These are phyloP conservation scores for Brassica cretica DNA, from an alignment of 345 rosid genomes.

Conservation along the genomic window DNA sequence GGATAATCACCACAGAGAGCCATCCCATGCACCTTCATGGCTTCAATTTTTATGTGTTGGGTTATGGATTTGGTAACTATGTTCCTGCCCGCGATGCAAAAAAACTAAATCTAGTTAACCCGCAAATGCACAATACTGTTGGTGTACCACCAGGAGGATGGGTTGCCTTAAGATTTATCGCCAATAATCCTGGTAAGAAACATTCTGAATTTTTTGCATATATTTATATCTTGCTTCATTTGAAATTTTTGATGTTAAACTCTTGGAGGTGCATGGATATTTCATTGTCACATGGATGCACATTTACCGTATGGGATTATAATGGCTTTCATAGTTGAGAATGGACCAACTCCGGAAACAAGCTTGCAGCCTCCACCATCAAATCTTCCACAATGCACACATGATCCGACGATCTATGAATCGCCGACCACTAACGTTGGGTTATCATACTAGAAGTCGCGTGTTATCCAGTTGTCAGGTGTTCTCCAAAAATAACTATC, in stretches of 20 bases:
- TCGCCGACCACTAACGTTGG: constrained; percentile 13
- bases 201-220: not conserved
- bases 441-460: constrained; percentile 13
- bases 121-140: constrained; percentile 64
- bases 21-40: constrained; percentile 94
- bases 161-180: constrained; percentile 70
- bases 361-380: constrained; percentile 27
- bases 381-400: constrained; percentile 22
- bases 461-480: too few relatives aligned
- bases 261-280: constrained; percentile 27
- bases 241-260: not conserved
- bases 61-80: constrained; percentile 82
- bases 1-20: constrained; percentile 48
- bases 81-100: constrained; percentile 38
- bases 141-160: constrained; percentile 75
- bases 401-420: constrained; percentile 3
- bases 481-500: too few relatives aligned
- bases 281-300: constrained; percentile 36
- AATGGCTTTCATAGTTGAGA: constrained; percentile 28
- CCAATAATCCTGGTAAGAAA: constrained; percentile 72
- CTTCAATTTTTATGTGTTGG: constrained; percentile 67
- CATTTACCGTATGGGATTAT: constrained; percentile 19
- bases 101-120: constrained; percentile 59
- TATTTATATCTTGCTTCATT: not conserved
- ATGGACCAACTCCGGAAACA: constrained; percentile 31